Evolutionary conservation across 169 alveolate species (phyloP).

Genomic region (Eimeria tenella): DNA sequence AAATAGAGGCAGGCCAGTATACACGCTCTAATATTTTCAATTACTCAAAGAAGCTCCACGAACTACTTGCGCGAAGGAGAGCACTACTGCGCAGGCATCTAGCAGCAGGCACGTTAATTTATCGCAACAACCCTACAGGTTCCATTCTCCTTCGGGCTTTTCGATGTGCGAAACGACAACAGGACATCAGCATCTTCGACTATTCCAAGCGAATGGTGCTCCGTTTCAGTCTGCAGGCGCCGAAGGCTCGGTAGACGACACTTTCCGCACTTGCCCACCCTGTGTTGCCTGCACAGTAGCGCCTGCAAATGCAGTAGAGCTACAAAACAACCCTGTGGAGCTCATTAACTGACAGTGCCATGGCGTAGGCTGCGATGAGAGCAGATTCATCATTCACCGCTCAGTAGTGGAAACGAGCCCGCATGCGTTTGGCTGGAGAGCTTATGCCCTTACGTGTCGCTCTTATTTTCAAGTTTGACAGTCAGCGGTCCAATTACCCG

Average conservation of each 20-base stretch:
- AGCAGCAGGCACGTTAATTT: not conserved
- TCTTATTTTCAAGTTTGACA: not conserved
- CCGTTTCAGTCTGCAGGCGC: not conserved
- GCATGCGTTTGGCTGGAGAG: not conserved
- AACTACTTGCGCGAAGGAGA: no score
- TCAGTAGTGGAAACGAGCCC: not conserved
- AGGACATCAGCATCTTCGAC: slow-evolving; percentile 39
- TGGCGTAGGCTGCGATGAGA: not conserved
- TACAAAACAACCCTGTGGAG: not conserved
- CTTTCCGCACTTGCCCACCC: slow-evolving; percentile 6
- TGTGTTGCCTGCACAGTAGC: not conserved
- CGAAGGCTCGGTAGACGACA: slow-evolving; percentile 31
- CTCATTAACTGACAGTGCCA: no score
- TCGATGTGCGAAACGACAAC: slow-evolving; percentile 35
- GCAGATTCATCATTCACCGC: not conserved
- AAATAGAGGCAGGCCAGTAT: not conserved
- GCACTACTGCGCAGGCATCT: no score
- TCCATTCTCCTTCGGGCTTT: not conserved
- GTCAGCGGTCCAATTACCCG: slow-evolving; percentile 15
- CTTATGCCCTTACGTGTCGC: not conserved
- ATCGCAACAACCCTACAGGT: slow-evolving; percentile 6
- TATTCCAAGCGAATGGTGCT: not conserved
- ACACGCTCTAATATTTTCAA: no score
- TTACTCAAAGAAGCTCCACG: no score
- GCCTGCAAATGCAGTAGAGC: not conserved